Evolutionary conservation across 495 filamentous ascomycete species (phyloP).

Genomic region (Articulospora tetracladia): DNA sequence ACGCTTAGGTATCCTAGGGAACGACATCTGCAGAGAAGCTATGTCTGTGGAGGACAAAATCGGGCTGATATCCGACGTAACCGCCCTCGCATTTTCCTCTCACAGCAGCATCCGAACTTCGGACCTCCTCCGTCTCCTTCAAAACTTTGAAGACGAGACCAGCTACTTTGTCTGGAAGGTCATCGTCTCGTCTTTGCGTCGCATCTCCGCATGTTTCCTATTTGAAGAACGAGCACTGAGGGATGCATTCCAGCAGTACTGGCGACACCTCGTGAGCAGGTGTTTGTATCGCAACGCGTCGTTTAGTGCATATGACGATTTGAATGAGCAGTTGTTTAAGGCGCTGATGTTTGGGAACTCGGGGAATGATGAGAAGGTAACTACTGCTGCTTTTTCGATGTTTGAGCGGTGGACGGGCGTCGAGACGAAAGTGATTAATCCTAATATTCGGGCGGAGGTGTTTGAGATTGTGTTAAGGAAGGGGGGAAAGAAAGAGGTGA

Average conservation of each 20-base stretch:
- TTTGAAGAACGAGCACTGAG: neutral
- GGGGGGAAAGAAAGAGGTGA: slow-evolving; percentile 58
- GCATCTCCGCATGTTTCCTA: neutral
- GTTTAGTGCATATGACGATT: neutral
- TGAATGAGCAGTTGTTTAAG: slow-evolving; percentile 47
- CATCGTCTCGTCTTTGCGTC: neutral
- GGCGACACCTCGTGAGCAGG: neutral
- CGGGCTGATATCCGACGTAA: slow-evolving; percentile 92
- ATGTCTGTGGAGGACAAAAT: slow-evolving; percentile 85
- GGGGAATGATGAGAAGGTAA: slow-evolving; percentile 54
- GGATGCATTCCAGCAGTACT: neutral
- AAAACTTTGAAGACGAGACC: slow-evolving; percentile 75
- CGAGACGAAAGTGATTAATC: slow-evolving; percentile 58
- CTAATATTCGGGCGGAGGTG: slow-evolving; percentile 61
- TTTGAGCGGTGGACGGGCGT: slow-evolving; percentile 58
- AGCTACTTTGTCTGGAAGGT: slow-evolving; percentile 91
- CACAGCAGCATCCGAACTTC: slow-evolving; percentile 76
- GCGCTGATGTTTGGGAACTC: slow-evolving; percentile 60
- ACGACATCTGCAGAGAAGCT: slow-evolving; percentile 73
- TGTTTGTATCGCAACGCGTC: neutral
- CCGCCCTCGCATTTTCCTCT: slow-evolving; percentile 80
- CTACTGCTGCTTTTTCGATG: slow-evolving; percentile 60
- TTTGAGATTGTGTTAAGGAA: slow-evolving; percentile 60
- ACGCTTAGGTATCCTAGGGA: slow-evolving; percentile 62
- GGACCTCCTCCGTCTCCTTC: slow-evolving; percentile 75